Conservation (phyloP, 768 basidiomycete species). For the Tricholoma flavovirens region DNA sequence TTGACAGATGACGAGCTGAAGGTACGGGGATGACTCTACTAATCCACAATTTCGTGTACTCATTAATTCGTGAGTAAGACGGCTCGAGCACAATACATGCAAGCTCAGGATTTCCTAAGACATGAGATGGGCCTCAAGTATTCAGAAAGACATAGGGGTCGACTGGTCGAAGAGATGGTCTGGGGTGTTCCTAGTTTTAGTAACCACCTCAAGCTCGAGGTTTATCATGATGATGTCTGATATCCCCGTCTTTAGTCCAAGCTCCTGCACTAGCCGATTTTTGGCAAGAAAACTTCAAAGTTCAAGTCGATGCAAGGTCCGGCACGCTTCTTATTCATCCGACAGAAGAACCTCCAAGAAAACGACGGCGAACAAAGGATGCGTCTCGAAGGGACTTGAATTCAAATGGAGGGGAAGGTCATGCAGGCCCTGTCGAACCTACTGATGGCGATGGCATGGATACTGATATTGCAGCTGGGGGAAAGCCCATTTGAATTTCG, state of each 20-base stretch:
- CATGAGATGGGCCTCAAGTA: conserved; percentile 47
- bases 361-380: conserved; percentile 39
- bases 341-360: conserved; percentile 38
- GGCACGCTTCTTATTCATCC: conserved; percentile 36
- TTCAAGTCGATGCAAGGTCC: conserved; percentile 61
- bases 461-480: conserved; percentile 3
- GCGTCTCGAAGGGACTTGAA: neutral
- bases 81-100: conserved; percentile 61
- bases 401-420: neutral
- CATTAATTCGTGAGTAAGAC: conserved; percentile 29
- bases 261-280: conserved; percentile 65
- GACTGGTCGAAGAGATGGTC: conserved; percentile 55
- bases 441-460: neutral
- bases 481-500: neutral
- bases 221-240: neutral
- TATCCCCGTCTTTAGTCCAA: conserved; percentile 40
- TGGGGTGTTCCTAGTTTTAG: conserved; percentile 63
- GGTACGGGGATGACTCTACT: conserved; percentile 30
- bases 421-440: neutral
- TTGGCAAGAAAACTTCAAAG: conserved; percentile 68
- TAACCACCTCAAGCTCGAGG: conserved; percentile 21
- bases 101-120: conserved; percentile 51
- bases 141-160: conserved; percentile 48
- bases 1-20: conserved; percentile 79
- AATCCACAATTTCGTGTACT: conserved; percentile 1